Base-by-base conservation (phyloP, 495 filamentous ascomycete genomes). In the Lasiosphaeria miniovina region DNA sequence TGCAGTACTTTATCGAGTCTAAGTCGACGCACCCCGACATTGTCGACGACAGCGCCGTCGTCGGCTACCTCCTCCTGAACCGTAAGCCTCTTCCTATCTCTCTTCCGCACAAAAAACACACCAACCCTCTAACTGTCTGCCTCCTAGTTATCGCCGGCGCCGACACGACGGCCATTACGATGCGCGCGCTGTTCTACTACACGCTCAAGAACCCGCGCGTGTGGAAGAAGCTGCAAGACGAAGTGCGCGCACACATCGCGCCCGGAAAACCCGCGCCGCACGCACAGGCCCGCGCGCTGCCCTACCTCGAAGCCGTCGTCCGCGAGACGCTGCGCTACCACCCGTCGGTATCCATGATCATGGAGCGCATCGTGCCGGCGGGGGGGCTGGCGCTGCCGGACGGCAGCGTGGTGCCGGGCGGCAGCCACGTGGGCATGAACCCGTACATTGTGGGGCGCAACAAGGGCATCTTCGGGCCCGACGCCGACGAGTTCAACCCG, bases 301-400 rank as follows among this genome's bases (percentile, higher is more conserved):
- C 77, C 7, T 88, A 88, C 62, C 77, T 88, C 24, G 77, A 84
- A 40, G 83, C 85, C 6, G 75, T 80, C 14, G 74, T 88, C 63
- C 81, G 84, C 58, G 86, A 89, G 64, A 72, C 79, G 0, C 74
- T 85, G 63, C 80, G 85, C 3, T 58, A 84, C 11, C 80, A 87
- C 67, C 80, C 86, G 0, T 75, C 83, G 12, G 70, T 81, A 11
- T 77, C 76, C 6, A 73, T 84, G 36, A 71, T 77, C 34, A 74
- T 86, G 43, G 84, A 86, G 64, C 79, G 83, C n/a, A 67, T 82
- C 49, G 82, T 86, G 4, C 85, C 81, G 9, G 64, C 64, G n/a
- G 74, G 73, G 4, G 84, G 83, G 0, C 71, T 81, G 4, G 64
- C 70, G 3, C 74, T 88, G 24, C 75, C 77, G 31, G 81, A 81